A percentile compares a stretch with the other conserved stretches of the same genome.
Evolutionary conservation across 2,329 filamentous ascomycete species (phyloP).

Genomic region (Sarocladiaceae sp.): DNA sequence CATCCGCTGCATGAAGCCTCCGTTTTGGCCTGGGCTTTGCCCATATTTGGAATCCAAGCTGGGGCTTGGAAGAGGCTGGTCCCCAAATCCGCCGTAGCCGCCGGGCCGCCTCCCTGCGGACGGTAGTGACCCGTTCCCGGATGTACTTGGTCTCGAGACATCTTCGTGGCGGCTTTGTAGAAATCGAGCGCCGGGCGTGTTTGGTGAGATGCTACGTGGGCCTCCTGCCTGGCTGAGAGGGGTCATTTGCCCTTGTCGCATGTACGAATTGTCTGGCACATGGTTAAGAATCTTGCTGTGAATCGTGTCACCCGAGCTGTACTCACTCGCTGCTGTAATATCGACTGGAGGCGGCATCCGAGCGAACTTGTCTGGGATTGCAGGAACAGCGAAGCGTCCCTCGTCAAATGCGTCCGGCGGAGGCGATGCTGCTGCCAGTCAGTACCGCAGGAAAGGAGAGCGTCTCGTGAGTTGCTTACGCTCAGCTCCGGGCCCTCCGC

Average conservation of each 20-base stretch:
- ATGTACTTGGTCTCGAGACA: slow-evolving; percentile 39
- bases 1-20: slow-evolving; percentile 51
- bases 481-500: slow-evolving; percentile 44
- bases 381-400: slow-evolving; percentile 2
- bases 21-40: slow-evolving; percentile 34
- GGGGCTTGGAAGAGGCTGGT: slow-evolving; percentile 20
- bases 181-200: slow-evolving; percentile 42
- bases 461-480: slow-evolving; percentile 26
- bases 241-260: slow-evolving; percentile 53
- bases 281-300: too few species aligned
- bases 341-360: slow-evolving; percentile 43
- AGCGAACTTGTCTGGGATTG: slow-evolving; percentile 24
- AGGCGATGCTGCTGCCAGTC: slow-evolving; percentile 27
- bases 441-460: neutral
- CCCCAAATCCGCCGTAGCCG: slow-evolving; percentile 43
- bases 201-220: slow-evolving; percentile 49
- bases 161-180: slow-evolving; percentile 37
- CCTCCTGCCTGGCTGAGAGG: slow-evolving; percentile 55
- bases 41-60: slow-evolving; percentile 35
- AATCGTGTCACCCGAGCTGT: too few species aligned
- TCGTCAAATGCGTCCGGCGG: slow-evolving; percentile 26
- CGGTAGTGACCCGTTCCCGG: slow-evolving; percentile 32
- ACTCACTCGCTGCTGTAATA: slow-evolving; percentile 47
- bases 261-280: slow-evolving; percentile 44
- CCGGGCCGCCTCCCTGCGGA: slow-evolving; percentile 35